Conservation (phyloP, 1,139 yeast species). For the Yamadazyma pseudoaaseri region DNA sequence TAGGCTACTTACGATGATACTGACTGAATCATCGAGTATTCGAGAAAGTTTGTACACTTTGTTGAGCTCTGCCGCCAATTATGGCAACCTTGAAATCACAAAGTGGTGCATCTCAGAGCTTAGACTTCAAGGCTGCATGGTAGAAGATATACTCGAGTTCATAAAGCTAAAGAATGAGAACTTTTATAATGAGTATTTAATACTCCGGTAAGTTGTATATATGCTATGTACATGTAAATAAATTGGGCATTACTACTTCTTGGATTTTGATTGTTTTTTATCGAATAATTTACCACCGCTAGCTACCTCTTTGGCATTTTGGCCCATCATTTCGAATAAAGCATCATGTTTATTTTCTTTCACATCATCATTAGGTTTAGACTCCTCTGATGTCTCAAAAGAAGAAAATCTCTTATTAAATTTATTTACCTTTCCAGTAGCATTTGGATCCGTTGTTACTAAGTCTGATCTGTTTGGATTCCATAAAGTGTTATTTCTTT, state of each 20-base stretch:
- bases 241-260: conserved; percentile 23
- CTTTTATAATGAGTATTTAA: conserved; percentile 1
- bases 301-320: conserved; percentile 60
- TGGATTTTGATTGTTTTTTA: conserved; percentile 41
- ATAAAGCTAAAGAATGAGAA: background rate
- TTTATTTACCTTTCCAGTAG: conserved; percentile 81
- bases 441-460: conserved; percentile 71
- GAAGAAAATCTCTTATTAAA: conserved; percentile 76
- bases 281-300: conserved; percentile 61
- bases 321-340: conserved; percentile 61
- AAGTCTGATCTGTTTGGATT: conserved; percentile 82
- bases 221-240: conserved; percentile 17
- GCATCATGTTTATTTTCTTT: conserved; percentile 36
- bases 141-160: conserved; percentile 19
- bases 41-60: conserved; percentile 7
- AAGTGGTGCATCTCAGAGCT: conserved; percentile 36
- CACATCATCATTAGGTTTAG: conserved; percentile 12
- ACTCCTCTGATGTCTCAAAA: conserved; percentile 29
- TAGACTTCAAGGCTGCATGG: conserved; percentile 27
- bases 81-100: conserved; percentile 22
- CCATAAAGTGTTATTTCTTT: conserved; percentile 83
- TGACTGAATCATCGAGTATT: conserved; percentile 6
- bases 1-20: conserved; percentile 9
- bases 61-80: conserved; percentile 22
- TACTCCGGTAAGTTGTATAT: conserved; percentile 3